These are phyloP conservation scores for Retiboletus fuscus DNA, from an alignment of 1,284 basidiomycete species.

Conservation along the genomic window DNA sequence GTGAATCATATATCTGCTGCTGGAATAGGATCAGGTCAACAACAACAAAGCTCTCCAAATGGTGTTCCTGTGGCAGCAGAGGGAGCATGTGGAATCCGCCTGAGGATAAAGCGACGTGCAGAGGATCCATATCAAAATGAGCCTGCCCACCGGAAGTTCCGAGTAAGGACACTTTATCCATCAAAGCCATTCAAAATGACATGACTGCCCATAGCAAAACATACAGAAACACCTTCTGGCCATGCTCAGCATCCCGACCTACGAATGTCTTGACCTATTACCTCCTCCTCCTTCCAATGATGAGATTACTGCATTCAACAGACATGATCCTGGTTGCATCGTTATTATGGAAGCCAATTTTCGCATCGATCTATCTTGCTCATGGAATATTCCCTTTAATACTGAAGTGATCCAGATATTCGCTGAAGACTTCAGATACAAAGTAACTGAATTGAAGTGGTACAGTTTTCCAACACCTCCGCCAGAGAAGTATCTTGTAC, in stretches of 20 bases:
- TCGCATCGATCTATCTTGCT: neutral
- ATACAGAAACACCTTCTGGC: neutral
- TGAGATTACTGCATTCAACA: neutral
- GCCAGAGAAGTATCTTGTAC: neutral
- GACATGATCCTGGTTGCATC: neutral
- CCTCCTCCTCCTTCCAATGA: neutral
- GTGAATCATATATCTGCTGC: too few species aligned
- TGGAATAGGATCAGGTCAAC: too few species aligned
- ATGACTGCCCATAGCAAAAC: neutral
- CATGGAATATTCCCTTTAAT: neutral
- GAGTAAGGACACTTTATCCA: neutral
- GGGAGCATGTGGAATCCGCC: neutral
- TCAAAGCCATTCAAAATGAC: neutral
- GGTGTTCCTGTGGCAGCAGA: neutral
- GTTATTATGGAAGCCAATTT: neutral
- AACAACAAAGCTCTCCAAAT: neutral
- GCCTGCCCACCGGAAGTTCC: neutral
- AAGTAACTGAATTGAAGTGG: neutral
- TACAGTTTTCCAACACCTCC: neutral
- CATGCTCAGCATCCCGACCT: neutral
- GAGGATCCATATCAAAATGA: neutral
- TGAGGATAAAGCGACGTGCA: neutral
- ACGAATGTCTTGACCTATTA: neutral
- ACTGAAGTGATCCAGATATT: neutral
- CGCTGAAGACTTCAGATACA: neutral